These are phyloP conservation scores for Bipolaris gigantea DNA, from an alignment of 2,329 filamentous ascomycete species.

Conservation along the genomic window DNA sequence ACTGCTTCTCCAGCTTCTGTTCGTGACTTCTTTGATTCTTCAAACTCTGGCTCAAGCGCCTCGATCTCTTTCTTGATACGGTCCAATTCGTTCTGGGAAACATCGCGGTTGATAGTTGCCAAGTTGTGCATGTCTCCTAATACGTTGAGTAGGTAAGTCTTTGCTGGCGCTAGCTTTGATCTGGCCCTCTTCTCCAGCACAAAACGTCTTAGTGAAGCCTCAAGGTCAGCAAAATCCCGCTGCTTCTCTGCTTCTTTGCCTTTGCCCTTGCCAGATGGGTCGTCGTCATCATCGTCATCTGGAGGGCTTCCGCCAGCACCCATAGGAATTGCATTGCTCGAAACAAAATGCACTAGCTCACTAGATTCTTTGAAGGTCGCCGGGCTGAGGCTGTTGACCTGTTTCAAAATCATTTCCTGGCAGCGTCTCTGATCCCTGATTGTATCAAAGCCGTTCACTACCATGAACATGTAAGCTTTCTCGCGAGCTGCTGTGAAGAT, in stretches of 20 bases:
- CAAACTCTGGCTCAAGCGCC: slow-evolving; percentile 81
- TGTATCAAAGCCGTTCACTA: slow-evolving; percentile 95
- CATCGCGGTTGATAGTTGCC: slow-evolving; percentile 82
- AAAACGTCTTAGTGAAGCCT: slow-evolving; percentile 85
- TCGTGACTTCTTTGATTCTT: slow-evolving; percentile 79
- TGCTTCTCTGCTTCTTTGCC: slow-evolving; percentile 75
- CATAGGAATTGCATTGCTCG: slow-evolving; percentile 89
- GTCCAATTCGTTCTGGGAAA: slow-evolving; percentile 81
- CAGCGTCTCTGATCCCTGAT: slow-evolving; percentile 91
- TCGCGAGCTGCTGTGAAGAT: slow-evolving; percentile 94
- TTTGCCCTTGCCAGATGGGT: slow-evolving; percentile 62
- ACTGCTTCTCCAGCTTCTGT: slow-evolving; percentile 79
- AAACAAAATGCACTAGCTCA: slow-evolving; percentile 96
- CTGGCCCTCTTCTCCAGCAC: slow-evolving; percentile 93
- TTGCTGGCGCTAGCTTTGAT: slow-evolving; percentile 92
- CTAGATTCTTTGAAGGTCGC: slow-evolving; percentile 88
- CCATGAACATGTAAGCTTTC: slow-evolving; percentile 98
- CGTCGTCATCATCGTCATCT: slow-evolving; percentile 47
- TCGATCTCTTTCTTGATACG: slow-evolving; percentile 78
- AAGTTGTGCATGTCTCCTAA: slow-evolving; percentile 83
- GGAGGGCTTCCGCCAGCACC: slow-evolving; percentile 44
- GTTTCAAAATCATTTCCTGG: slow-evolving; percentile 89
- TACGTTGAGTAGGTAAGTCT: slow-evolving; percentile 93
- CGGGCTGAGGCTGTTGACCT: slow-evolving; percentile 84
- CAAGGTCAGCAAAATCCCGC: slow-evolving; percentile 85